Conservation (phyloP, 1,284 basidiomycete species). For the Cryptococcus sp. region DNA sequence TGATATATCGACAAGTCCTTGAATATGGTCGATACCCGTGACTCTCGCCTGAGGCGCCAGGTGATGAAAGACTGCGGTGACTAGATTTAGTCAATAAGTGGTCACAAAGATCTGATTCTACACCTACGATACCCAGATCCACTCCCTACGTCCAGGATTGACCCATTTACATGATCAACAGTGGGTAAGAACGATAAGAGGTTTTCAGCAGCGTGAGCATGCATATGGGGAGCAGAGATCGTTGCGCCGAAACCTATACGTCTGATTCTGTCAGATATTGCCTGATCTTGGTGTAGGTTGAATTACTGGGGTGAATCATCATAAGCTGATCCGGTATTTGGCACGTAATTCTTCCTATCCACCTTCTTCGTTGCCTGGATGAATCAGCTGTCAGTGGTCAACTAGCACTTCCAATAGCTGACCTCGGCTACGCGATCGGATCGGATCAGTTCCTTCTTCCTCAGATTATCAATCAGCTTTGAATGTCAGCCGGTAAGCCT, state of each 20-base stretch:
- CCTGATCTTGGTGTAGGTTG: neutral
- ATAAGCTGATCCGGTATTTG: constrained; percentile 26
- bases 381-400: too few species aligned
- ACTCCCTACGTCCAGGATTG: constrained; percentile 45
- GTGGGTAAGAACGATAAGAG: constrained; percentile 26
- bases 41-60: constrained; percentile 57
- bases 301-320: constrained; percentile 44
- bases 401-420: neutral
- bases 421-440: constrained; percentile 35
- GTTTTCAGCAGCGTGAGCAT: constrained; percentile 43
- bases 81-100: constrained; percentile 10
- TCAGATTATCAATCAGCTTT: constrained; percentile 41
- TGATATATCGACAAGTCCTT: constrained; percentile 68
- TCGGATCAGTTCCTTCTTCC: constrained; percentile 28
- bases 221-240: constrained; percentile 49
- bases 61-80: constrained; percentile 66
- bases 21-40: constrained; percentile 90
- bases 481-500: neutral
- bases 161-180: constrained; percentile 13
- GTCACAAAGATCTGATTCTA: neutral
- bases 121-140: constrained; percentile 64
- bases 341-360: constrained; percentile 43
- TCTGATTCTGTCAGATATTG: constrained; percentile 13
- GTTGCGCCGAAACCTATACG: constrained; percentile 46
- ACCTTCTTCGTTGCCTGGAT: constrained; percentile 42